Conservation (phyloP, 2,329 filamentous ascomycete species). For the Fusarium sp. region DNA sequence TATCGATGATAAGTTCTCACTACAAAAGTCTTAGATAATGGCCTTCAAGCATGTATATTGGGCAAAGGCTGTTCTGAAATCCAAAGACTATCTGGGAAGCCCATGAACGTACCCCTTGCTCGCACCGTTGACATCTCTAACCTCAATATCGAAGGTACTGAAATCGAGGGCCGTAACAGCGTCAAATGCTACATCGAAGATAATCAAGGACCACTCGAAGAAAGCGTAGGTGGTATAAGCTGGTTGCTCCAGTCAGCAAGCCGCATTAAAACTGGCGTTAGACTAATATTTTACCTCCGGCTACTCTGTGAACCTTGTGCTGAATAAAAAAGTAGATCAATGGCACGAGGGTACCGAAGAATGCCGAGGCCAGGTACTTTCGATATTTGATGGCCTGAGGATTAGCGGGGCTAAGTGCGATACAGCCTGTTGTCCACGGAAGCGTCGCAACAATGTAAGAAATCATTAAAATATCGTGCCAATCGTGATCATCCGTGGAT, state of each 20-base stretch:
- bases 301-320: conserved; percentile 94
- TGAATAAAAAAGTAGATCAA: conserved; percentile 98
- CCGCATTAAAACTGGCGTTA: background rate
- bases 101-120: conserved; percentile 98
- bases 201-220: conserved; percentile 95
- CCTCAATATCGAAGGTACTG: conserved; percentile 84
- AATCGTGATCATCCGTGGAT: conserved; percentile 97
- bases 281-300: conserved; percentile 77
- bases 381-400: conserved; percentile 86
- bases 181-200: conserved; percentile 97
- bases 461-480: conserved; percentile 99
- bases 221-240: conserved; percentile 98
- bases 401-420: conserved; percentile 88
- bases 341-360: conserved; percentile 91
- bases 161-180: conserved; percentile 95
- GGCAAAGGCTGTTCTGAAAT: conserved; percentile 45
- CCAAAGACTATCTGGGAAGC: conserved; percentile 83
- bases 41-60: conserved; percentile 49
- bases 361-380: conserved; percentile 83
- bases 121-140: conserved; percentile 88
- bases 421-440: conserved; percentile 93
- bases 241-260: conserved; percentile 55
- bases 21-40: conserved; percentile 59
- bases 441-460: conserved; percentile 94
- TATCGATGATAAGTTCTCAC: conserved; percentile 62